phyloP scores from a whole-genome alignment of 208 protist species.

The Leishmania arabica region DNA sequence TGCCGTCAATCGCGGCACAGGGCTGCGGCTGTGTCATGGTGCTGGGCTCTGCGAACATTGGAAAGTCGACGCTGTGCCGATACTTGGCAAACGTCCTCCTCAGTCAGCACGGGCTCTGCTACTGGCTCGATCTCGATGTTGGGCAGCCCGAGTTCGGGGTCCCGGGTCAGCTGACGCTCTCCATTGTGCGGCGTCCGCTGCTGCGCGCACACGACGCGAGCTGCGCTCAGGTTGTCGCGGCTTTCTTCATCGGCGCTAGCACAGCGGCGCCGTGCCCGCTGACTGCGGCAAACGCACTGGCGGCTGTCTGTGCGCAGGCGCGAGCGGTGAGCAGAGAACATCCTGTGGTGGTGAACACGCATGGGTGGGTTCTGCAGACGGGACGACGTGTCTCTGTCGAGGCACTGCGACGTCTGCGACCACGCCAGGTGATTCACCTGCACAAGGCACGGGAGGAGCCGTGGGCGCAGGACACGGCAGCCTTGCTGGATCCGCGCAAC shows the following conservation, averaged over 20 bases:
- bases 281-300: conserved; percentile 50
- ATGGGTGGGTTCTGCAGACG: conserved; percentile 89
- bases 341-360: conserved; percentile 89
- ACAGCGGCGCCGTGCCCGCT: conserved; percentile 48
- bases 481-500: conserved; percentile 48
- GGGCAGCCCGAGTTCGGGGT: conserved; percentile 90
- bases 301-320: conserved; percentile 43
- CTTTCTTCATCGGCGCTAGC: conserved; percentile 60
- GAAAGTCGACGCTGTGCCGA: conserved; percentile 86
- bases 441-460: conserved; percentile 39
- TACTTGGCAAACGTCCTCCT: conserved; percentile 78
- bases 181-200: conserved; percentile 57
- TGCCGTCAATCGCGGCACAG: conserved; percentile 43
- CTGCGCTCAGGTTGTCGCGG: conserved; percentile 39
- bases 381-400: conserved; percentile 79
- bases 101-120: conserved; percentile 72
- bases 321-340: conserved; percentile 30
- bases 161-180: conserved; percentile 70
- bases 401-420: conserved; percentile 68
- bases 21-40: conserved; percentile 61
- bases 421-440: conserved; percentile 78
- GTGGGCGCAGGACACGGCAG: conserved; percentile 46
- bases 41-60: conserved; percentile 72
- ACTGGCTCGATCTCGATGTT: conserved; percentile 87
- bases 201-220: conserved; percentile 44